These are phyloP conservation scores for Petunia axillaris DNA, from an alignment of 257 asterid genomes.

Conservation along the genomic window DNA sequence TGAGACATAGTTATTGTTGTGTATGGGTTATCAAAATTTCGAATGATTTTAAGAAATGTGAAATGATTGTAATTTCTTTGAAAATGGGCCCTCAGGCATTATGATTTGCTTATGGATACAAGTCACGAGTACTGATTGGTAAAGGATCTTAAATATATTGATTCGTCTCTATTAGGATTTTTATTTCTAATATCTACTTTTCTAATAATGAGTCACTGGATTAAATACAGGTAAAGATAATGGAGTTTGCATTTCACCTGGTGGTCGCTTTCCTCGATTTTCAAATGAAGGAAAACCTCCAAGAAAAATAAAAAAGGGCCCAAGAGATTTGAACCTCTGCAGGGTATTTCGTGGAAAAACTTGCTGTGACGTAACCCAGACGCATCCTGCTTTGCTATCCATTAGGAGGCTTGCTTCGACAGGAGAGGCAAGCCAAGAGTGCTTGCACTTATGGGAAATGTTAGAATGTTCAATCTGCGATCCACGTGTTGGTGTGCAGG, in stretches of 20 bases:
- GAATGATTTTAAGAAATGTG: neutral
- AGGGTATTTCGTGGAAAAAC: conserved; percentile 87
- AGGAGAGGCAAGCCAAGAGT: conserved; percentile 96
- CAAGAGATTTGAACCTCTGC: conserved; percentile 82
- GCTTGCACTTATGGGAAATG: conserved; percentile 92
- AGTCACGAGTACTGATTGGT: neutral
- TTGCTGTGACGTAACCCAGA: conserved; percentile 90
- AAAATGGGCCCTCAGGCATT: neutral
- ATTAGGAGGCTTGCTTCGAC: conserved; percentile 83
- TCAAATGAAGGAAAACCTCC: conserved; percentile 84
- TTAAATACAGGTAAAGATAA: conserved; percentile 59
- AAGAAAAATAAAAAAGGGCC: conserved; percentile 74
- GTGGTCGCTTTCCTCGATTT: conserved; percentile 88
- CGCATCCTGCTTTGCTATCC: conserved; percentile 83
- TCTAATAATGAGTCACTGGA: neutral
- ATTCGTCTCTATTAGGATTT: neutral
- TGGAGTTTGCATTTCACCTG: conserved; percentile 85
- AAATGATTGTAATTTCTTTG: neutral
- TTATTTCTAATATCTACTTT: neutral
- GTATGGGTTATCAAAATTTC: neutral
- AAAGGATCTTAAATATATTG: neutral
- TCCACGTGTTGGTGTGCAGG: conserved; percentile 80
- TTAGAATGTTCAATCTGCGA: conserved; percentile 95
- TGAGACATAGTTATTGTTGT: neutral
- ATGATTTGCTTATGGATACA: neutral